phyloP scores from a whole-genome alignment of 2,329 filamentous ascomycete genomes.

The Phialophora expanda region DNA sequence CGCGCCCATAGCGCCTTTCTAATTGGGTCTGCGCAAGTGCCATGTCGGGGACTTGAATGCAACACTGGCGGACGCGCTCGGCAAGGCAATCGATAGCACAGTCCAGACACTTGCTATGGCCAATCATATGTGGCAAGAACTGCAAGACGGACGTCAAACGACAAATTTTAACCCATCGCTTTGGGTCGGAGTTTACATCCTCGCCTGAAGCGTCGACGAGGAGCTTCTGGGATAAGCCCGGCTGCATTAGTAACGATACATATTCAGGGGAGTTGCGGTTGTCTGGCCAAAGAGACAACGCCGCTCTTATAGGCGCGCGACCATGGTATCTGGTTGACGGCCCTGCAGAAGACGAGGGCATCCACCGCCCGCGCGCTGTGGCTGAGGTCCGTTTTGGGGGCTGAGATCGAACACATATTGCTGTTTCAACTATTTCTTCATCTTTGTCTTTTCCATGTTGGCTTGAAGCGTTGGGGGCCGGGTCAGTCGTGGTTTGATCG shows the following conservation, averaged over 20 bases:
- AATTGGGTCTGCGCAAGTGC: constrained; percentile 13
- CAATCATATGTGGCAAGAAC: constrained; percentile 25
- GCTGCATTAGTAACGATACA: constrained; percentile 25
- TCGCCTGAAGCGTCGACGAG: constrained; percentile 17
- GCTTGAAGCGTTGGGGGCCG: neutral
- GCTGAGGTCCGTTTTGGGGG: neutral
- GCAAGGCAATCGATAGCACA: constrained; percentile 28
- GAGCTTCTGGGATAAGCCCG: constrained; percentile 22
- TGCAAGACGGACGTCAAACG: constrained; percentile 19
- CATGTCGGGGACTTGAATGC: neutral
- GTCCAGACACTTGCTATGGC: constrained; percentile 28
- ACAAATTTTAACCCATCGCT: constrained; percentile 26
- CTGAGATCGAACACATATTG: neutral
- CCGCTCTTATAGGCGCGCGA: neutral
- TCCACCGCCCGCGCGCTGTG: neutral
- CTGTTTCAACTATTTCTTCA: neutral
- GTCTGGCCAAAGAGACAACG: constrained; percentile 16
- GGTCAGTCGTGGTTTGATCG: neutral
- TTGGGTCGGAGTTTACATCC: constrained; percentile 22
- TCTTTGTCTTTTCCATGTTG: neutral
- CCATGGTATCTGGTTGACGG: neutral
- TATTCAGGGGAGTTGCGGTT: constrained; percentile 9
- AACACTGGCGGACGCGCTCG: constrained; percentile 20
- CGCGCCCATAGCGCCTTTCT: constrained; percentile 23
- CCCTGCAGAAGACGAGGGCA: neutral